Evolutionary conservation across 331 rosid genomes (phyloP).

Genomic region (Quercus tomentella): DNA sequence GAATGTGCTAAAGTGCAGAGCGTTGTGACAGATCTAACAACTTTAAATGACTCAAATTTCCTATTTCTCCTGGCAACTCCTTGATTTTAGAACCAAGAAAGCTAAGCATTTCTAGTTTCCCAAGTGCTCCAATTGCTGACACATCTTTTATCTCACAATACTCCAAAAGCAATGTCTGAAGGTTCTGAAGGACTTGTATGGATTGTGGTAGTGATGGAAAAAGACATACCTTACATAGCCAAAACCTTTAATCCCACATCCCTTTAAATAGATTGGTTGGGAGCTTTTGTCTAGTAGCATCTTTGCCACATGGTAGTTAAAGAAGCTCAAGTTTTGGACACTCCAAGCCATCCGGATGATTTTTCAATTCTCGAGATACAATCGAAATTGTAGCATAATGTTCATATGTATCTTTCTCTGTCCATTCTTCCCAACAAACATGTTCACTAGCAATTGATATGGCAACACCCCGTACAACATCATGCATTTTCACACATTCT

Average conservation of each 20-base stretch:
- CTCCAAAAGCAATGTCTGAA: slow-evolving; percentile 23
- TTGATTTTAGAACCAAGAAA: slow-evolving; percentile 11
- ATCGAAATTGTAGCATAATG: neutral
- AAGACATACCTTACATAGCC: neutral
- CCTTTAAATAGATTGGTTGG: neutral
- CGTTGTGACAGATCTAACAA: slow-evolving; percentile 30
- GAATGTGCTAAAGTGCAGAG: neutral
- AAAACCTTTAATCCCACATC: slow-evolving; percentile 18
- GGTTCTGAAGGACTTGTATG: neutral
- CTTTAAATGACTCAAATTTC: slow-evolving; percentile 12
- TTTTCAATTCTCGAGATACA: neutral
- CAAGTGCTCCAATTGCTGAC: slow-evolving; percentile 18
- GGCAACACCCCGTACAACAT: slow-evolving; percentile 5
- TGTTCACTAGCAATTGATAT: neutral
- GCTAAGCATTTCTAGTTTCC: slow-evolving; percentile 14
- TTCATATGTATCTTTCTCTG: neutral
- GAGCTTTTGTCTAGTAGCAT: no score
- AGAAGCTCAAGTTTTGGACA: slow-evolving; percentile 15
- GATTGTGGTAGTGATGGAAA: neutral
- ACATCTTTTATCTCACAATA: neutral
- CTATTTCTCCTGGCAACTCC: slow-evolving; percentile 10
- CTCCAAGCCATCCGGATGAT: neutral
- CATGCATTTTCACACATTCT: slow-evolving; percentile 16
- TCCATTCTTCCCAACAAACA: neutral
- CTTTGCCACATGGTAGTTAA: neutral